A percentile compares a stretch with the other conserved stretches of the same genome.
phyloP scores from a whole-genome alignment of 164 flowering plant species.

The Aristolochia fimbriata region DNA sequence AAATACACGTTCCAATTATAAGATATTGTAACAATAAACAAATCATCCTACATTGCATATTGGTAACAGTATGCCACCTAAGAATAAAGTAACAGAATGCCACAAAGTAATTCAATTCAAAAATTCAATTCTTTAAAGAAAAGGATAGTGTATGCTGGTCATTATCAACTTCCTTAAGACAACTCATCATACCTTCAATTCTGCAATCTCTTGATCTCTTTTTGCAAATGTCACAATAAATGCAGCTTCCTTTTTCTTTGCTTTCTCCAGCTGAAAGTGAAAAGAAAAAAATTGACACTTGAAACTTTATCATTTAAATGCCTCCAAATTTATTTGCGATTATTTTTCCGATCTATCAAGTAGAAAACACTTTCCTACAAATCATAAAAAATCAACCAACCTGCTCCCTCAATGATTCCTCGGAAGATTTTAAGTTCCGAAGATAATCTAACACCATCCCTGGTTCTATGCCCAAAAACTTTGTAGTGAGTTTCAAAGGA shows the following conservation, averaged over 20 bases:
- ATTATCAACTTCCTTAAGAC: too few relatives aligned
- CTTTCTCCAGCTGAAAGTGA: slow-evolving; percentile 69
- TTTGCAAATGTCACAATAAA: slow-evolving; percentile 94
- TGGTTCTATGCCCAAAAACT: slow-evolving; percentile 43
- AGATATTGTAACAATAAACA: too few relatives aligned
- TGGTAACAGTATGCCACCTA: too few relatives aligned
- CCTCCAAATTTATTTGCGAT: background rate
- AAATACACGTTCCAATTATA: too few relatives aligned
- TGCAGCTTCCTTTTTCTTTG: slow-evolving; percentile 98
- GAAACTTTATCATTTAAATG: background rate
- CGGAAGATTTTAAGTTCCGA: slow-evolving; percentile 70
- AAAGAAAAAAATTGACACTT: slow-evolving; percentile 1
- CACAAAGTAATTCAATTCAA: too few relatives aligned
- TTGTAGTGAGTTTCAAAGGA: background rate
- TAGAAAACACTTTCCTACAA: background rate
- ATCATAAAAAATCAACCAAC: slow-evolving; percentile 20
- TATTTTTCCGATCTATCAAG: background rate
- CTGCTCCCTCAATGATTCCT: slow-evolving; percentile 83
- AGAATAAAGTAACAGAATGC: too few relatives aligned
- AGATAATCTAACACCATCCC: slow-evolving; percentile 55
- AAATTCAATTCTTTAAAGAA: too few relatives aligned
- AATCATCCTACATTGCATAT: too few relatives aligned
- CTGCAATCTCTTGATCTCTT: slow-evolving; percentile 94
- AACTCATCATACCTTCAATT: slow-evolving; percentile 50
- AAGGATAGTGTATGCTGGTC: too few relatives aligned